These are phyloP conservation scores for Leptographium radiaticola DNA, from an alignment of 2,329 filamentous ascomycete species.

Conservation along the genomic window DNA sequence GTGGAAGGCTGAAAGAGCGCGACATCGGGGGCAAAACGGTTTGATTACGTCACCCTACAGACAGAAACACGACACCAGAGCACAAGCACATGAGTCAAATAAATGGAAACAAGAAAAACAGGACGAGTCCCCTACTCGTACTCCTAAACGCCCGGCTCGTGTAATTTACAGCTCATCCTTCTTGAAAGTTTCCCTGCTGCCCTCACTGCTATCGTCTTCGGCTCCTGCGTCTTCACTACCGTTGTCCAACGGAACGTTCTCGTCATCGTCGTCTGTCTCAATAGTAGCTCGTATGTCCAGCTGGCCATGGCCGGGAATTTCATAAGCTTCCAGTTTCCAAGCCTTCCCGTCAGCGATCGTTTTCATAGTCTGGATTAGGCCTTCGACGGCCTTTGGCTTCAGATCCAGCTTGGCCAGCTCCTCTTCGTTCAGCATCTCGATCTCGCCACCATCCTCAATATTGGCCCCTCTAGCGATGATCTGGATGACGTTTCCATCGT, in stretches of 20 bases:
- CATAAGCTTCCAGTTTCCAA: conserved; percentile 73
- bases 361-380: conserved; percentile 54
- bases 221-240: not conserved
- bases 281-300: conserved; percentile 60
- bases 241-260: not conserved
- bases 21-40: not conserved
- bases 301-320: conserved; percentile 44
- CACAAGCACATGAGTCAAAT: not conserved
- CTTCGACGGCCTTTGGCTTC: conserved; percentile 52
- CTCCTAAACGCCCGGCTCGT: not conserved
- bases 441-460: conserved; percentile 45
- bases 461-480: conserved; percentile 31
- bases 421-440: conserved; percentile 48
- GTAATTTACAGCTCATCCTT: conserved; percentile 36
- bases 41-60: not conserved
- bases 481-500: conserved; percentile 21
- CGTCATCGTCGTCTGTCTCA: conserved; percentile 29
- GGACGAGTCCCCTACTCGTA: no score
- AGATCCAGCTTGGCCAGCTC: conserved; percentile 58
- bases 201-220: conserved; percentile 16
- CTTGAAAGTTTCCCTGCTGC: conserved; percentile 31
- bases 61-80: not conserved
- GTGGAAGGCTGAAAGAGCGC: not conserved
- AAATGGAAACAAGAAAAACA: not conserved
- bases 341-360: conserved; percentile 55